phyloP scores from a whole-genome alignment of 257 asterid species.

The Scutellaria galericulata region DNA sequence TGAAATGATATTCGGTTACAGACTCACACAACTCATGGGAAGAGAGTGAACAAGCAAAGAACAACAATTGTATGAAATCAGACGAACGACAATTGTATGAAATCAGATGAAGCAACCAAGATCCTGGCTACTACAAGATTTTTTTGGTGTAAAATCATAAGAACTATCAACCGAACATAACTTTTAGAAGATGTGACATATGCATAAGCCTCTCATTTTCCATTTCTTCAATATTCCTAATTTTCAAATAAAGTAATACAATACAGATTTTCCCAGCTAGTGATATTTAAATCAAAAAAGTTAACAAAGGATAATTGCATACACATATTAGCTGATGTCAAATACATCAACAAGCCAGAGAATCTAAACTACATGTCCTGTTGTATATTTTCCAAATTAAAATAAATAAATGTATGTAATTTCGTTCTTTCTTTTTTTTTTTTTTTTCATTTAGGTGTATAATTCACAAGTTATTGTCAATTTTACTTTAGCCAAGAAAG shows the following conservation, averaged over 20 bases:
- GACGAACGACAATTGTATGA: neutral
- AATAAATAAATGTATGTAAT: neutral
- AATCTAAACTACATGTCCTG: neutral
- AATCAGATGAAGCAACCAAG: neutral
- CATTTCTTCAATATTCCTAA: neutral
- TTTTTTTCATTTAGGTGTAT: neutral
- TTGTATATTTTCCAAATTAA: neutral
- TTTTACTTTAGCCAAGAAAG: constrained; percentile 1
- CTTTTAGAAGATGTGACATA: neutral
- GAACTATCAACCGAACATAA: neutral
- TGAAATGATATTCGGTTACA: neutral
- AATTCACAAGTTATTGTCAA: neutral
- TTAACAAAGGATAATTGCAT: neutral
- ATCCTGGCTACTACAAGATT: neutral
- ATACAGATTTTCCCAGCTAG: neutral
- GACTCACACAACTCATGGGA: neutral
- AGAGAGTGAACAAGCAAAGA: neutral
- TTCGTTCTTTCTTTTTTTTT: neutral
- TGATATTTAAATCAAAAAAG: neutral
- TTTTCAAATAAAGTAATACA: neutral
- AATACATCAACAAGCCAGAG: constrained; percentile 9
- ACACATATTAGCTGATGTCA: constrained; percentile 8
- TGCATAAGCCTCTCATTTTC: constrained; percentile 3
- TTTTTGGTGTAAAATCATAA: neutral
- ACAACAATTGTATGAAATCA: neutral